Conservation (phyloP, 1,284 basidiomycete genomes). For the Lentinula novae-zelandiae region DNA sequence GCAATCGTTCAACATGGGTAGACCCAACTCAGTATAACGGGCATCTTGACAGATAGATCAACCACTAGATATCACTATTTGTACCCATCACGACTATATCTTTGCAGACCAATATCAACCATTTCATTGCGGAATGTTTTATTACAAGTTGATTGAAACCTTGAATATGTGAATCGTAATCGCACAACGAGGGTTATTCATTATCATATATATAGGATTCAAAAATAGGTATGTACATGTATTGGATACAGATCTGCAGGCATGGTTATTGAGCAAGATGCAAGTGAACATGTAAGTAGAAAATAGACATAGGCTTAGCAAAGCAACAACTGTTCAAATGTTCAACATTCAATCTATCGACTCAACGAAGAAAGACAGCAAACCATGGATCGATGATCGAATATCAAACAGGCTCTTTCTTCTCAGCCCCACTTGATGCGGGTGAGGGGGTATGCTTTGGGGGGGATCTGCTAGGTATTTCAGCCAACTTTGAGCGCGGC, state of each 20-base stretch:
- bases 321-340: background rate
- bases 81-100: background rate
- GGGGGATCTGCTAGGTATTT: conserved; percentile 26
- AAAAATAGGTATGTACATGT: too few species aligned
- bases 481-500: conserved; percentile 46
- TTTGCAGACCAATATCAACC: too few species aligned
- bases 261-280: background rate
- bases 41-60: conserved; percentile 4
- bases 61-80: background rate
- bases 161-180: too few species aligned
- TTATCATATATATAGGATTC: too few species aligned
- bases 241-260: too few species aligned
- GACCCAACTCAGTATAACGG: conserved; percentile 44
- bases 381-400: background rate
- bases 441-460: conserved; percentile 14
- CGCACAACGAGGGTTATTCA: too few species aligned
- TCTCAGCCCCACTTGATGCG: conserved; percentile 10
- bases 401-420: conserved; percentile 6
- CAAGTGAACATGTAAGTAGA: background rate
- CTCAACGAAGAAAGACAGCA: background rate
- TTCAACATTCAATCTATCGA: background rate
- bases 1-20: conserved; percentile 38
- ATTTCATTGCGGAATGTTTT: too few species aligned
- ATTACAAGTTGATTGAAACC: too few species aligned
- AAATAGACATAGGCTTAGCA: background rate